These are phyloP conservation scores for Cytospora leucostoma DNA, from an alignment of 2,329 filamentous ascomycete species.

Conservation along the genomic window DNA sequence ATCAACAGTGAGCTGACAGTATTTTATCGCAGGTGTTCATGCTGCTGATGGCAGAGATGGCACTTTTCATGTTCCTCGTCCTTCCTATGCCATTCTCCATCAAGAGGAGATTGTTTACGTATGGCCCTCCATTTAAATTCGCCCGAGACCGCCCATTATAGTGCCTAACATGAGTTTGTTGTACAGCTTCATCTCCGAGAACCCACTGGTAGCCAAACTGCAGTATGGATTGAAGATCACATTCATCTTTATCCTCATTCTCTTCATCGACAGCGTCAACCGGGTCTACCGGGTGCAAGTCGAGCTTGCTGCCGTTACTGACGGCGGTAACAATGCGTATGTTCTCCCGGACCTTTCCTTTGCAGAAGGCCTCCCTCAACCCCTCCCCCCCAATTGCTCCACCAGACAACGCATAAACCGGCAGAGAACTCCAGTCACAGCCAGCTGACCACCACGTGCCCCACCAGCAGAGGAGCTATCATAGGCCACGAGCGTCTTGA, in stretches of 20 bases:
- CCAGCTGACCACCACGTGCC: conserved; percentile 28
- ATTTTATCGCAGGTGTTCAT: conserved; percentile 68
- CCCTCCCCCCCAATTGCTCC: neutral
- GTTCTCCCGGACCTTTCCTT: conserved; percentile 34
- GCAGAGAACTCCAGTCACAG: neutral
- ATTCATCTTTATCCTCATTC: conserved; percentile 97
- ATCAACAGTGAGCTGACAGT: conserved; percentile 32
- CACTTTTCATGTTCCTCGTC: conserved; percentile 75
- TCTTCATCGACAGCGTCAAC: conserved; percentile 95
- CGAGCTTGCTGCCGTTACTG: conserved; percentile 74
- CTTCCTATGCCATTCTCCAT: conserved; percentile 85
- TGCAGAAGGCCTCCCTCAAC: conserved; percentile 2
- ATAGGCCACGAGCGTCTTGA: conserved; percentile 95
- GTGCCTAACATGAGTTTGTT: neutral
- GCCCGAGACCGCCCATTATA: neutral
- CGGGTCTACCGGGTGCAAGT: conserved; percentile 96
- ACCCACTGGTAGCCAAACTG: conserved; percentile 79
- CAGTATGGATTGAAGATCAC: conserved; percentile 99
- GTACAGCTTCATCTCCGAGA: conserved; percentile 86
- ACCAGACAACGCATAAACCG: neutral
- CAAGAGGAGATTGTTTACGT: conserved; percentile 82
- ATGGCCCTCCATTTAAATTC: conserved; percentile 34
- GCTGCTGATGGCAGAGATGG: conserved; percentile 81
- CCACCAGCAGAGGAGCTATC: conserved; percentile 56
- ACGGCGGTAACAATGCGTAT: conserved; percentile 56